Base-by-base conservation (phyloP, 1,139 yeast genomes). In the Hyphopichia fennica region DNA sequence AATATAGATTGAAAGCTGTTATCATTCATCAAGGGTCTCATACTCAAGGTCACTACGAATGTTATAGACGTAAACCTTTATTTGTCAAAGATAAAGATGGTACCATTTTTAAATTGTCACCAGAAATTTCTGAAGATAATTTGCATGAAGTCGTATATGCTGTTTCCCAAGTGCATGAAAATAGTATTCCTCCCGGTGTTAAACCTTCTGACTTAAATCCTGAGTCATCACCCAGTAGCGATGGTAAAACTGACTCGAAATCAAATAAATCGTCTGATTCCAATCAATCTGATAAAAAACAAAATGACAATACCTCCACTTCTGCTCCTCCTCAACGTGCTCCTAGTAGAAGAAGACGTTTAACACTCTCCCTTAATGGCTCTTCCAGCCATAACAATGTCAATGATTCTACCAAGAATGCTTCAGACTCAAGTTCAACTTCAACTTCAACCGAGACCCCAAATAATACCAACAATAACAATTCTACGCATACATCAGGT, bases 21-120 rank as follows among this genome's bases (percentile, higher is more conserved):
- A 82, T 93, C 19, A 76, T 89, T 47, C 99, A 93, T 58, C 81
- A 83, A 41, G 99, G 98, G 0, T 82, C 95, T 1, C 98, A 93
- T 62, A 77, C 85, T 16, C 81, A 84, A 38, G 99, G 98, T 0
- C 99, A 93, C 58, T 93, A 87, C 56, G 95, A 87, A 54, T 84
- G 93, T 51, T 87, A 80, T 58, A 81, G 82, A 49, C 77, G 76
- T 38, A 87, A 87, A 55, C 91, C 93, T 2, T 62, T 77, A 10
- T 77, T 72, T 48, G 81, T 77, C 40, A 82, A 79, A 53, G 77
- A 75, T 47, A 59, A 50, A 22, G 75, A 72, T 2, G 79, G 79
- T 2, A 63, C 51, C 53, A 77, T 68, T 34, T 66, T 77, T 45
- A 76, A 77, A 53, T 57, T 77, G 29, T 69, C 79, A 1, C 80